Base-by-base conservation (phyloP, 2,329 filamentous ascomycete genomes). In the Annulohypoxylon truncatum region DNA sequence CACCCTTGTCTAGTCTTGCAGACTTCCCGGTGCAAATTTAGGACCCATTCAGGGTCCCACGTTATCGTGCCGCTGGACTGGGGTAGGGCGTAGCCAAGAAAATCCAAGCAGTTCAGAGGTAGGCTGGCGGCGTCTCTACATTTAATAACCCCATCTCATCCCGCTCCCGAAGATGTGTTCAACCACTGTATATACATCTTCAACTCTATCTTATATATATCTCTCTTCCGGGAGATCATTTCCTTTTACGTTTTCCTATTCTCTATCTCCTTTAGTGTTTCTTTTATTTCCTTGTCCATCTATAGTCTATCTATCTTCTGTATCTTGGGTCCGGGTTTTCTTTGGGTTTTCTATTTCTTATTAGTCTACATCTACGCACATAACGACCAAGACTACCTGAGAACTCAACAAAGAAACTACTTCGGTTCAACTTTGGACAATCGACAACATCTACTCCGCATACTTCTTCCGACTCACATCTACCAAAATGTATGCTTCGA, bases 401-500 rank as follows among this genome's bases (percentile, higher is more conserved):
- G 52, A 68, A 67, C 38, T 58, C 44, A 46, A 44, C 50, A 54
- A 62, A 58, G 54, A 65, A 71, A 64, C 64, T 56, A 60, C 53
- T 53, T 61, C 53, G 29, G 61, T 53, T 59, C 47, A 18, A 67
- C 26, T 55, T 62, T 33, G 24, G 42, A 52, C 44, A 48, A 44
- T 46, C 28, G 29, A 38, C 18, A 40, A 63, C 35, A n/a, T 57
- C 54, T 63, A 61, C 52, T 67, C 61, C 13, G 60, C 55, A 48
- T 67, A 56, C 44, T 52, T 28, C 35, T 29, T 46, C 40, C 28
- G 24, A 51, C 40, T 47, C 61, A 71, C 9, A 67, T 62, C 62
- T 56, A 56, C 62, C 75, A 81, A 75, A 52, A 90, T 89, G 87
- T 82, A 81, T 73, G 77, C 79, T 71, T 83, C 83, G 67, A 77